These are phyloP conservation scores for Helminthosporium solani DNA, from an alignment of 2,329 filamentous ascomycete genomes.

Conservation along the genomic window DNA sequence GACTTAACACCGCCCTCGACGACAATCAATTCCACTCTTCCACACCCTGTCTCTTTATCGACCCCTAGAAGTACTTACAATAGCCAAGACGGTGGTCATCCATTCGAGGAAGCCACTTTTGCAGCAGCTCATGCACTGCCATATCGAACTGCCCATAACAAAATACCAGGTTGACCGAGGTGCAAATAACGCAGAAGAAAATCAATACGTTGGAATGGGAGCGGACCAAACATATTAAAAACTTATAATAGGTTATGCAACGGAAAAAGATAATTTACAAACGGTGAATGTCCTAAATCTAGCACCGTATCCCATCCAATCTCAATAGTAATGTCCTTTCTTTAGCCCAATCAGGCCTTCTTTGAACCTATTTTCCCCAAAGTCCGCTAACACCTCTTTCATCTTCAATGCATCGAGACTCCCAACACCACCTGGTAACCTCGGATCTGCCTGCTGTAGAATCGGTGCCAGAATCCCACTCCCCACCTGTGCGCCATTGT, in stretches of 20 bases:
- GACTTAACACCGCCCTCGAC: no score
- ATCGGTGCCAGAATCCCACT: conserved; percentile 4
- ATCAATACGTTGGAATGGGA: no score
- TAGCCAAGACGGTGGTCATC: no score
- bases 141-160: no score
- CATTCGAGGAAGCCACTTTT: no score
- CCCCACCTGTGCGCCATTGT: conserved; percentile 1
- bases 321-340: conserved; percentile 31
- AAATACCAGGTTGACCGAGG: no score
- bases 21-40: no score
- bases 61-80: no score
- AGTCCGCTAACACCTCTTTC: conserved; percentile 19
- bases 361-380: conserved; percentile 29
- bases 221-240: background rate
- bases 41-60: no score
- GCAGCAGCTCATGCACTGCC: no score
- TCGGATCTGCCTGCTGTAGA: conserved; percentile 11
- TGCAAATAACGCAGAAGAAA: no score
- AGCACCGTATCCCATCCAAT: background rate
- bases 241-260: background rate
- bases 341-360: conserved; percentile 36
- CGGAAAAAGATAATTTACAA: background rate
- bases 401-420: conserved; percentile 22
- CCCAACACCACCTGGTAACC: conserved; percentile 27
- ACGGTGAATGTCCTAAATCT: background rate